A percentile compares a stretch with the other conserved stretches of the same genome.
These are phyloP conservation scores for Geranium brycei DNA, from an alignment of 345 rosid genomes.

Conservation along the genomic window DNA sequence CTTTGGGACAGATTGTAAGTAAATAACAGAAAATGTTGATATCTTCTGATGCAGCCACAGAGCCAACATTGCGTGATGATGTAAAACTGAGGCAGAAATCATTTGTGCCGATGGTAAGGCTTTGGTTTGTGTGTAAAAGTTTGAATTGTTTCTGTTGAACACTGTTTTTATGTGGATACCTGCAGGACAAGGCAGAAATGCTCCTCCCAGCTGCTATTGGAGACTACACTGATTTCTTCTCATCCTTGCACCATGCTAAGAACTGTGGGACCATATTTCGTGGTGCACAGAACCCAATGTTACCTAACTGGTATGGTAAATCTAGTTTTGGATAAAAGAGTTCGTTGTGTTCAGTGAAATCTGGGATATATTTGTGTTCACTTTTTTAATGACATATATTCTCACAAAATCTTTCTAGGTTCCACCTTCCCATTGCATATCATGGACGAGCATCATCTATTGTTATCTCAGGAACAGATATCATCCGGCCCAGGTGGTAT, in stretches of 20 bases:
- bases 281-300: constrained; percentile 65
- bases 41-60: constrained; percentile 44
- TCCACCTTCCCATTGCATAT: constrained; percentile 90
- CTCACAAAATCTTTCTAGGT: constrained; percentile 33
- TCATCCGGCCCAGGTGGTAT: constrained; percentile 66
- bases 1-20: not conserved
- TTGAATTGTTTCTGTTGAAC: not conserved
- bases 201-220: constrained; percentile 75
- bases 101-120: constrained; percentile 53
- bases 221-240: constrained; percentile 91
- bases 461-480: constrained; percentile 79
- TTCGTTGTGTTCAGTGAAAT: not conserved
- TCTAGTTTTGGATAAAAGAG: constrained; percentile 3
- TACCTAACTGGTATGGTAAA: constrained; percentile 52
- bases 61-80: constrained; percentile 60
- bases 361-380: constrained; percentile 3
- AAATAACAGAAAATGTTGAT: constrained; percentile 4
- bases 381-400: not conserved
- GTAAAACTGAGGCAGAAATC: constrained; percentile 45
- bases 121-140: not conserved
- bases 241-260: constrained; percentile 87
- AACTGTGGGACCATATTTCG: constrained; percentile 85
- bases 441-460: constrained; percentile 93
- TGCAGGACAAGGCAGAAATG: constrained; percentile 70
- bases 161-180: constrained; percentile 8